Base-by-base conservation (phyloP, 768 basidiomycete species). In the Exidia glandulosa region DNA sequence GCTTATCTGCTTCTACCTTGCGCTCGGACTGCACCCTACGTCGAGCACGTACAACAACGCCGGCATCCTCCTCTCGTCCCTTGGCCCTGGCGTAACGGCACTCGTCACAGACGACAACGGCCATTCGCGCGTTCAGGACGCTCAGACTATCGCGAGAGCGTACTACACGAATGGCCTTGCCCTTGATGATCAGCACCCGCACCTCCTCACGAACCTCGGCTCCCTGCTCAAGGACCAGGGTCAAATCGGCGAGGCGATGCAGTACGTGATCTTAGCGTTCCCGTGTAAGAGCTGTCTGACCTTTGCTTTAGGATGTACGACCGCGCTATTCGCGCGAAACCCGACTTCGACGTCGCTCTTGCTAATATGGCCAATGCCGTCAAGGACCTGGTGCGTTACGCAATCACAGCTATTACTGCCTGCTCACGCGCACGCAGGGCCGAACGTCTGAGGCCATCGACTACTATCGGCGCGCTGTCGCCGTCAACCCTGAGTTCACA, bases 291-390 rank as follows among this genome's bases (percentile, higher is more conserved):
- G 6, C 59, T 25, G 23, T 52, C 36, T 57, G 16, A 34, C 27
- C 6, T 9, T 27, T 16, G 16, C 5, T 31, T 27, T 32, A 77
- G 77, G 34, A 61, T 78, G 14, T 79, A 78, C 64, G 68, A 68
- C 47, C 70, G 72, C 54, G 77, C 77, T 2, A 63, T 79, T 16
- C 57, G 70, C 37, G 62, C 63, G 41, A 76, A 79, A 57, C 79
- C 79, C 4, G 74, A 77, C 62, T 76, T 79, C 33, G 80, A 79
- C 47, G 76, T 81, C 59, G 79, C 79, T 2, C 69, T 81, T 10
- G 78, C 79, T 16, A 81, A 81, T 59, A 71, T 81, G 66, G 79
- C 75, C 19, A 81, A 79, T 66, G 77, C 77, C 0, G 65, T 81
- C 64, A 80, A 79, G 64, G 79, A 81, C 62, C 67, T 66, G 59